Base-by-base conservation (phyloP, 805 yeast species). In the Candida methanosorbosa region DNA sequence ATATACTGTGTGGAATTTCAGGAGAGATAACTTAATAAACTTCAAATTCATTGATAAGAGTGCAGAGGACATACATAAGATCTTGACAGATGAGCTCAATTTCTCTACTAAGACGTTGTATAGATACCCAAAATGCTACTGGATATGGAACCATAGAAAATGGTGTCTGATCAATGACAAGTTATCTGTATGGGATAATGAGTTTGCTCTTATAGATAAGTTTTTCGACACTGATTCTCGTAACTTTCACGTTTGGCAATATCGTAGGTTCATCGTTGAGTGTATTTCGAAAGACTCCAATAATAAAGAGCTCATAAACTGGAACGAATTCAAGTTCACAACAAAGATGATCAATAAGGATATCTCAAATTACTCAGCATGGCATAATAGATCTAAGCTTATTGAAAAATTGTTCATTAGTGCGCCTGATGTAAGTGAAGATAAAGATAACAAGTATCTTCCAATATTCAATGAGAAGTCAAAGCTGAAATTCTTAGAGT, bases 241-340 rank as follows among this genome's bases (percentile, higher is more conserved):
- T 46, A 92, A 92, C 54, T 92, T 70, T 56, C 97, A 88, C 54
- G 97, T 95, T 2, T 90, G 98, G 98, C 86, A 83, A 32, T 92
- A 92, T 54, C 66, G 98, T 49, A 66, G 97, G 38, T 72, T 72
- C 36, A 75, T 92, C 6, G 72, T 84, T 4, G 49, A 51, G 4
- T 57, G 49, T 18, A 45, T 48, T 25, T 14, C 26, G 2, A 3
- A 8, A 3, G 23, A 33, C 4, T 35, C 38, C 9, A 34, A 34
- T 22, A 36, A 33, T 4, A 43, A 34, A 9, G 30, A 33, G 16
- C 26, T 45, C 9, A 49, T 68, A 23, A 51, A 63, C 35, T 46
- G 58, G 21, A 42, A 58, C 5, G 97, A 90, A 56, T 77, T 86
- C 45, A 68, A 70, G 18, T 90, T 75, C 57, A 86, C 97, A 1